Evolutionary conservation across 306 rosid species (phyloP).

Genomic region (Cucumis hystrix): DNA sequence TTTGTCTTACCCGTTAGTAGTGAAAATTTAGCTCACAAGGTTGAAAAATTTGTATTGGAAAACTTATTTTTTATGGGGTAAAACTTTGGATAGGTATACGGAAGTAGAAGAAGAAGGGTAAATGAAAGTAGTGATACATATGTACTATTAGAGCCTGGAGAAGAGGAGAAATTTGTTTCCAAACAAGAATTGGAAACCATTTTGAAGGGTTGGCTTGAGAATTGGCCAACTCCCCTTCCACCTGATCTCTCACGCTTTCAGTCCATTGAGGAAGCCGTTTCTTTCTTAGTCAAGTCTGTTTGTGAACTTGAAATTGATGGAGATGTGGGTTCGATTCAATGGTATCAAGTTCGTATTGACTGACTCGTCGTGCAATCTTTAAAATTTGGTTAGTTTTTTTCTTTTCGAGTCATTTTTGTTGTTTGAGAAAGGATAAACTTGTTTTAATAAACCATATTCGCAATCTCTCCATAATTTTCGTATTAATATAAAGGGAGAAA

Average conservation of each 20-base stretch:
- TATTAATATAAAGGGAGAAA: too few relatives aligned
- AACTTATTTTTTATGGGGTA: too few relatives aligned
- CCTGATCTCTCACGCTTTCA: conserved; percentile 68
- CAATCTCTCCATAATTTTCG: too few relatives aligned
- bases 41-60: too few relatives aligned
- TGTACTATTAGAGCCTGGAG: conserved; percentile 68
- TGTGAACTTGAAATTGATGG: conserved; percentile 87
- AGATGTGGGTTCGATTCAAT: conserved; percentile 66
- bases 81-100: conserved; percentile 26
- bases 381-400: background rate
- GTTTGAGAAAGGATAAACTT: background rate
- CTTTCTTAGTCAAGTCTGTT: conserved; percentile 48
- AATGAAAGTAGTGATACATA: conserved; percentile 52
- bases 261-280: conserved; percentile 63
- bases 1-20: too few relatives aligned
- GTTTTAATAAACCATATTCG: too few relatives aligned
- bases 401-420: background rate
- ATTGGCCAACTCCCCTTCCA: conserved; percentile 73
- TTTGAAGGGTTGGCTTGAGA: conserved; percentile 51
- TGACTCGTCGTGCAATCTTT: conserved; percentile 3
- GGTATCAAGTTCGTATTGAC: conserved; percentile 77
- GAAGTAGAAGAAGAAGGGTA: conserved; percentile 54
- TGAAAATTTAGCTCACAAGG: too few relatives aligned
- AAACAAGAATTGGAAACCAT: conserved; percentile 56
- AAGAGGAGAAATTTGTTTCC: conserved; percentile 71